These are phyloP conservation scores for Phytophthora agathidicida DNA, from an alignment of 352 stramenopile genomes.

Conservation along the genomic window DNA sequence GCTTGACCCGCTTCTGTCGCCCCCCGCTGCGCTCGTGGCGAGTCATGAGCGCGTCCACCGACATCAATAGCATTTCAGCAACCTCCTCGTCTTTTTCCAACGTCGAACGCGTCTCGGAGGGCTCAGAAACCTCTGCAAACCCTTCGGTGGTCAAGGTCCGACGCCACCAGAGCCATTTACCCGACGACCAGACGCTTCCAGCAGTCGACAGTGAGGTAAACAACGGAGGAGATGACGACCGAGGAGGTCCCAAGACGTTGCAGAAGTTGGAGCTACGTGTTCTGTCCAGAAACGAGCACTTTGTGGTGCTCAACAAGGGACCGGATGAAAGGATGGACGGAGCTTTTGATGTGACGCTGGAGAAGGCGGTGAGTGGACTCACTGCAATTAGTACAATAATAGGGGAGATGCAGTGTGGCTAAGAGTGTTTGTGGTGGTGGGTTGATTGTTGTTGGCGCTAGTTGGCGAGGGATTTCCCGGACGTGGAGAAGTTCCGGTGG, in stretches of 20 bases:
- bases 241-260: constrained; percentile 63
- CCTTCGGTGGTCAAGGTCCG: constrained; percentile 30
- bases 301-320: constrained; percentile 83
- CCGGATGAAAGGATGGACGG: constrained; percentile 87
- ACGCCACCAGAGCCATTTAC: constrained; percentile 59
- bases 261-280: constrained; percentile 62
- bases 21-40: constrained; percentile 3
- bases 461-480: constrained; percentile 71
- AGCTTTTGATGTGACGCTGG: constrained; percentile 88
- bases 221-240: constrained; percentile 19
- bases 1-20: constrained; percentile 18
- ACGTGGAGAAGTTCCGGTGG: constrained; percentile 87
- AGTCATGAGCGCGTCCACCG: constrained; percentile 19
- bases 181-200: constrained; percentile 18
- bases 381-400: background rate
- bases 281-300: constrained; percentile 51
- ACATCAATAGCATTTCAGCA: background rate
- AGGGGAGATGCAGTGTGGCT: background rate
- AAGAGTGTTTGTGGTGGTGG: background rate
- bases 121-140: constrained; percentile 9
- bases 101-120: background rate
- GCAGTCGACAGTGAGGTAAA: background rate
- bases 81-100: constrained; percentile 4
- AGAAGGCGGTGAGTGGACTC: constrained; percentile 72
- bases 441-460: constrained; percentile 33